These are phyloP conservation scores for Fusarium floridanum DNA, from an alignment of 2,329 filamentous ascomycete species.

Conservation along the genomic window DNA sequence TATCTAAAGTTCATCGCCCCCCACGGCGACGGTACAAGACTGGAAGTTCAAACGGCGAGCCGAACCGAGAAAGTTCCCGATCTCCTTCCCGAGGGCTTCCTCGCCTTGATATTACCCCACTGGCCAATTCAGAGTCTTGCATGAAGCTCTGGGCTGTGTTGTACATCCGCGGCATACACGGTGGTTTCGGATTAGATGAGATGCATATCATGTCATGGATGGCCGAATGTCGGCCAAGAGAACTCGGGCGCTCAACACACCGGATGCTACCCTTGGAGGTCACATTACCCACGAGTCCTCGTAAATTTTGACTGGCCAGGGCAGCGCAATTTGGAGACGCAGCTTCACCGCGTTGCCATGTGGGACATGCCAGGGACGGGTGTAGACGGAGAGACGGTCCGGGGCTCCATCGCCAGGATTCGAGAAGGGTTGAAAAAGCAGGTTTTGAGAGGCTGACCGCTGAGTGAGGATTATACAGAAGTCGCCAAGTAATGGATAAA, in stretches of 20 bases:
- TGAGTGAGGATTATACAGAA: neutral
- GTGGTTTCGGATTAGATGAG: constrained; percentile 2
- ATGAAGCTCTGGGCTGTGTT: neutral
- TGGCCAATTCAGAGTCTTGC: neutral
- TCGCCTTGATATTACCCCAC: neutral
- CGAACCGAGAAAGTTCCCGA: constrained; percentile 5
- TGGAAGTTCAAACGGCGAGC: neutral
- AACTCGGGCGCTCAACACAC: neutral
- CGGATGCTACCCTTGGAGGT: neutral
- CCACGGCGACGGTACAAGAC: neutral
- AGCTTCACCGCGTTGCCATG: constrained; percentile 16
- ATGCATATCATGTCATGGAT: constrained; percentile 5
- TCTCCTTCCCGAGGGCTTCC: neutral
- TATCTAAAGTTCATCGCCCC: neutral
- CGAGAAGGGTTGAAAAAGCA: neutral
- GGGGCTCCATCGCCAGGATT: neutral
- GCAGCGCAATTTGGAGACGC: neutral
- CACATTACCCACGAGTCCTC: neutral
- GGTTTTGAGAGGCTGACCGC: neutral
- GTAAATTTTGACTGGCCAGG: constrained; percentile 4
- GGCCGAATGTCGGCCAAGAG: neutral
- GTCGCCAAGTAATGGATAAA: neutral
- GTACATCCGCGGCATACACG: neutral
- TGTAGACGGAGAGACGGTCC: constrained; percentile 11
- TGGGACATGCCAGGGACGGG: constrained; percentile 9